These are phyloP conservation scores for Ramaria sp. DNA, from an alignment of 768 basidiomycete species.

Conservation along the genomic window DNA sequence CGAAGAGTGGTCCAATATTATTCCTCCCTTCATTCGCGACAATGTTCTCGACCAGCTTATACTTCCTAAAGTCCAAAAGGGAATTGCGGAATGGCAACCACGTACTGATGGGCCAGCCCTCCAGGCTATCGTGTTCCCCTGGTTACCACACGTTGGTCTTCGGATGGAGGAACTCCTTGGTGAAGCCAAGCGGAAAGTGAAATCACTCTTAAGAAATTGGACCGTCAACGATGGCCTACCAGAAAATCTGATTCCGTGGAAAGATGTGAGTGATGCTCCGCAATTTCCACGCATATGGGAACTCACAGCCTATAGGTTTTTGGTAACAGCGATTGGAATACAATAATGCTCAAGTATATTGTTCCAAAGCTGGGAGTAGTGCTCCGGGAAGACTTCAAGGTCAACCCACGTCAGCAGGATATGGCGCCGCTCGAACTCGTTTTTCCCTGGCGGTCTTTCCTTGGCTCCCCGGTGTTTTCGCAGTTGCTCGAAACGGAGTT, in stretches of 20 bases:
- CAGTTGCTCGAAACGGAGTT: conserved; percentile 86
- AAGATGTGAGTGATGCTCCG: conserved; percentile 42
- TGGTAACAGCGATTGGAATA: conserved; percentile 76
- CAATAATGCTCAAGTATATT: conserved; percentile 80
- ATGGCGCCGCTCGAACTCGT: conserved; percentile 73
- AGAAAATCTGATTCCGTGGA: conserved; percentile 70
- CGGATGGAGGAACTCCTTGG: conserved; percentile 77
- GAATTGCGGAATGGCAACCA: conserved; percentile 76
- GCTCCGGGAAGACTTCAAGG: conserved; percentile 73
- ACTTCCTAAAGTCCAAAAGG: conserved; percentile 81
- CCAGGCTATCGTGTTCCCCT: conserved; percentile 84
- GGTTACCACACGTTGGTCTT: conserved; percentile 83
- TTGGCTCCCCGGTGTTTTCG: conserved; percentile 67
- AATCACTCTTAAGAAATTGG: conserved; percentile 71
- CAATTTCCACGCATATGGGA: neutral
- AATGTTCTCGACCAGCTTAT: conserved; percentile 95
- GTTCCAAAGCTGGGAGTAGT: conserved; percentile 82
- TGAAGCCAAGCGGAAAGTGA: conserved; percentile 80
- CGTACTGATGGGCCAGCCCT: conserved; percentile 49
- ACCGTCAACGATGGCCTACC: conserved; percentile 60
- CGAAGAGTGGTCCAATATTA: conserved; percentile 78
- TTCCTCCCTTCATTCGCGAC: conserved; percentile 87
- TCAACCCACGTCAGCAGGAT: conserved; percentile 88
- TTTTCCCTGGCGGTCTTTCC: conserved; percentile 62
- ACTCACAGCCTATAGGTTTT: conserved; percentile 45